Evolutionary conservation across 2,329 filamentous ascomycete genomes (phyloP), one percentile per base, ranked within the genome.

Genomic region (Diplodia mutila): DNA sequence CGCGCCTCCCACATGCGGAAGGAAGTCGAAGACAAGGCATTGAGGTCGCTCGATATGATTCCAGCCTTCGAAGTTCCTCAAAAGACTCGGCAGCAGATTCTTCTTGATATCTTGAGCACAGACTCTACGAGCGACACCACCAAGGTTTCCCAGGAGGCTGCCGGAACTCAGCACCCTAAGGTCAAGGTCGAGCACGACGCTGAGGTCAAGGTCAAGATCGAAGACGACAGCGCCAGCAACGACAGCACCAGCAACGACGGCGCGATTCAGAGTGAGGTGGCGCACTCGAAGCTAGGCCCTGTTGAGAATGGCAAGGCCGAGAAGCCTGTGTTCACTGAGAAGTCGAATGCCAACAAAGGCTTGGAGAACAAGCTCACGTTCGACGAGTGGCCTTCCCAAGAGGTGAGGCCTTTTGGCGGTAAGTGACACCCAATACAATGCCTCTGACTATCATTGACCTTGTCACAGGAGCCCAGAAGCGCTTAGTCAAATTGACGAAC

Each of bases 401-500:
- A 54, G 9, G 8, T 2, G 4, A 42, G 61, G 32, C 61, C 49
- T 16, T 65, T 65, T 32, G 61, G 61, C 23, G 61, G 61, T 65
- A 54, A 29, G 61, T 42, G 27, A 3, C 21, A 34, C 21, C 6
- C 2, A 9, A 14, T 9, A 2, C 3, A 18, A 18, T 37, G 16
- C 9, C 57, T n/a, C 23, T 18, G 14, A 39, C 23, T 25, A 23
- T 9, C 9, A 18, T 21, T 63, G 12, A 63, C 21, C 18, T 6
- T 14, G 16, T 7, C 5, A 37, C 12, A 63, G 59, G 59, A 11
- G 59, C 59, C 8, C 59, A 63, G 59, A 63, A 63, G 59, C 69
- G 70, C 42, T 57, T 67, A 25, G 66, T 70, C 27, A 68, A 69
- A 48, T 32, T 71, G 34, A 63, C 46, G 21, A 68, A 68, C n/a